Base-by-base conservation (phyloP, 192 early-diverging fungal species). In the Umbelopsis sp. region DNA sequence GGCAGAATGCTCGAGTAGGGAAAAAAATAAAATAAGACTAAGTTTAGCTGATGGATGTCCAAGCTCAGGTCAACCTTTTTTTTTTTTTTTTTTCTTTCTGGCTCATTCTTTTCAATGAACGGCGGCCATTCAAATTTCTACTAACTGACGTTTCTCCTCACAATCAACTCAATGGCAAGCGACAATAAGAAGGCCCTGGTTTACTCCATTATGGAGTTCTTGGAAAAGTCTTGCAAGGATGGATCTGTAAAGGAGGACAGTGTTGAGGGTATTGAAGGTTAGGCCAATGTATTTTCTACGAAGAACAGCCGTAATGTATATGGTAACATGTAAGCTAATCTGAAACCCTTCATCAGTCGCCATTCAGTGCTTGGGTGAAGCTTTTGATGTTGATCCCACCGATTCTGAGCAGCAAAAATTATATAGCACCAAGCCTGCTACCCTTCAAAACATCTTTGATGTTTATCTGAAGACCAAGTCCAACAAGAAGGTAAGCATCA, bases 301-400 rank as follows among this genome's bases (percentile, higher is more conserved):
- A n/a, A n/a, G n/a, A n/a, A n/a, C n/a, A n/a, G n/a, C n/a, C n/a
- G n/a, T n/a, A n/a, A n/a, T n/a, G n/a, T n/a, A n/a, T n/a, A n/a
- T n/a, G n/a, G n/a, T n/a, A n/a, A n/a, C n/a, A n/a, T n/a, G n/a
- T n/a, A 9, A 47, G 17, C 14, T 17, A 26, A 31, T n/a, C 21
- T 34, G 45, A 24, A 45, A 14, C 20, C 20, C n/a, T 17, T 71
- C 29, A 11, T 69, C 78, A 89, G 91, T 94, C 32, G 95, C 95
- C 74, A 93, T 96, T 79, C 94, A 96, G 76, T 96, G 95, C 85
- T 95, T 99, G 53, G 87, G 90, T 53, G 96, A 98, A 70, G 93
- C 96, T 22, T 99, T 99, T 83, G 94, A 89, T 29, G 88, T 99
- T 50, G 89, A 96, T 71, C 49, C 86, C 36, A 81, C 83, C 34